phyloP scores from a whole-genome alignment of 352 stramenopile species.

The Globisporangium lucens region DNA sequence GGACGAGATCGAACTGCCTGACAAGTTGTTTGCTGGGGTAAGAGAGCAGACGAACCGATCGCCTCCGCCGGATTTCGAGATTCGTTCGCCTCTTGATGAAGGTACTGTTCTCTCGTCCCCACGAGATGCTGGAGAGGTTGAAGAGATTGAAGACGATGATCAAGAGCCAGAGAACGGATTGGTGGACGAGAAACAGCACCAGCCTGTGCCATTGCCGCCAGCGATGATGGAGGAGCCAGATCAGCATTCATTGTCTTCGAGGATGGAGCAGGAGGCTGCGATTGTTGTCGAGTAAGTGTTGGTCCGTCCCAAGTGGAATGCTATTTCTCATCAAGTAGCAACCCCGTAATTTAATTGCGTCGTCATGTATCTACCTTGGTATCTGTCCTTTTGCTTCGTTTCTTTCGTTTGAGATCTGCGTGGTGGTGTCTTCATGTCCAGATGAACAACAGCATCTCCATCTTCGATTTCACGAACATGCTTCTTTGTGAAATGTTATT shows the following conservation, averaged over 20 bases:
- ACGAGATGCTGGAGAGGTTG: background rate
- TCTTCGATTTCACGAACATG: background rate
- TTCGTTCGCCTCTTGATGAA: conserved; percentile 60
- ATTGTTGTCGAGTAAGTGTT: conserved; percentile 5
- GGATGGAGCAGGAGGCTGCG: background rate
- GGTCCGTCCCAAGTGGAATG: background rate
- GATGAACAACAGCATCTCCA: background rate
- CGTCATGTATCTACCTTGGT: background rate
- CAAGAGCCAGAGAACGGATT: background rate
- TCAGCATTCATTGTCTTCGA: background rate
- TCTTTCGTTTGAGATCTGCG: background rate
- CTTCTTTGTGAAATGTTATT: background rate
- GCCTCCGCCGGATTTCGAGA: conserved; percentile 66
- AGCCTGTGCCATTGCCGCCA: background rate
- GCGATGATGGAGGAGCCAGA: background rate
- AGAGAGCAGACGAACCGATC: conserved; percentile 63
- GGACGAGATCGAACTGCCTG: background rate
- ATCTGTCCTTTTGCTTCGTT: background rate
- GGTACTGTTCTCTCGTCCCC: conserved; percentile 20
- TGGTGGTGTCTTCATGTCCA: background rate
- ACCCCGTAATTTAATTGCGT: conserved; percentile 9
- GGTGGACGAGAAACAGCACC: conserved; percentile 24
- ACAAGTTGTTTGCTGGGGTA: conserved; percentile 16
- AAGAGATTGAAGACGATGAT: background rate
- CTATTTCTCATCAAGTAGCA: background rate